These are phyloP conservation scores for Heterobasidion occidentale DNA, from an alignment of 1,284 basidiomycete species.

Conservation along the genomic window DNA sequence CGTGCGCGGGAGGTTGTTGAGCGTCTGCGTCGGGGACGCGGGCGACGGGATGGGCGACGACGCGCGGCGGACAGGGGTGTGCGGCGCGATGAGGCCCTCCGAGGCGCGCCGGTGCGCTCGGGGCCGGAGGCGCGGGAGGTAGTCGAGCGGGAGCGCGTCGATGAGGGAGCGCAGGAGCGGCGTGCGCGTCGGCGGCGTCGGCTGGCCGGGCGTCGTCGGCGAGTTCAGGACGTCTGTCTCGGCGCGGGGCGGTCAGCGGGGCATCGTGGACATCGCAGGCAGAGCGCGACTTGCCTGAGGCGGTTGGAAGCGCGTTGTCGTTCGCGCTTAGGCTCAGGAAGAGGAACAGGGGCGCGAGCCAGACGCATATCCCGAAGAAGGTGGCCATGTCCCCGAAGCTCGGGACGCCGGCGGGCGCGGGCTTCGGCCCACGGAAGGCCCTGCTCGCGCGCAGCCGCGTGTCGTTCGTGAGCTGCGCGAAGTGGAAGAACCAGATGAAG, in stretches of 20 bases:
- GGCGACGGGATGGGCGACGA: slow-evolving; percentile 9
- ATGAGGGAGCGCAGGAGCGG: slow-evolving; percentile 27
- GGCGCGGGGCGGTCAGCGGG: not conserved
- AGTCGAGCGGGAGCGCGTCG: slow-evolving; percentile 19
- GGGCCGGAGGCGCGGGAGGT: slow-evolving; percentile 21
- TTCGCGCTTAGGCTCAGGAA: slow-evolving; percentile 93
- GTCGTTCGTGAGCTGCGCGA: slow-evolving; percentile 60
- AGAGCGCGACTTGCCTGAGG: slow-evolving; percentile 15
- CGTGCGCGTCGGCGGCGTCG: slow-evolving; percentile 12
- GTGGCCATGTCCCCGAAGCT: slow-evolving; percentile 82
- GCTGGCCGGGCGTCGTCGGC: slow-evolving; percentile 11
- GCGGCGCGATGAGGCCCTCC: slow-evolving; percentile 27
- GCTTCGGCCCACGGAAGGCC: slow-evolving; percentile 21
- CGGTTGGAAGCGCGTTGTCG: slow-evolving; percentile 81
- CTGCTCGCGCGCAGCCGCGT: slow-evolving; percentile 17
- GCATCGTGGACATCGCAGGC: slow-evolving; percentile 1
- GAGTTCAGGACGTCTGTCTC: slow-evolving; percentile 15
- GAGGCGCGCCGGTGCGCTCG: slow-evolving; percentile 17
- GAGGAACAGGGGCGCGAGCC: slow-evolving; percentile 85
- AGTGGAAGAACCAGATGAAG: slow-evolving; percentile 93
- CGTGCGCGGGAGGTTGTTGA: slow-evolving; percentile 1
- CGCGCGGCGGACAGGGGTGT: slow-evolving; percentile 8
- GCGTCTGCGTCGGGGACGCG: slow-evolving; percentile 1
- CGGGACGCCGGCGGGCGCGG: slow-evolving; percentile 29
- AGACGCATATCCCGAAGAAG: slow-evolving; percentile 90